Evolutionary conservation across 2,329 filamentous ascomycete species (phyloP), one percentile per base, ranked within the genome.

Genomic region (Talaromyces sp.): DNA sequence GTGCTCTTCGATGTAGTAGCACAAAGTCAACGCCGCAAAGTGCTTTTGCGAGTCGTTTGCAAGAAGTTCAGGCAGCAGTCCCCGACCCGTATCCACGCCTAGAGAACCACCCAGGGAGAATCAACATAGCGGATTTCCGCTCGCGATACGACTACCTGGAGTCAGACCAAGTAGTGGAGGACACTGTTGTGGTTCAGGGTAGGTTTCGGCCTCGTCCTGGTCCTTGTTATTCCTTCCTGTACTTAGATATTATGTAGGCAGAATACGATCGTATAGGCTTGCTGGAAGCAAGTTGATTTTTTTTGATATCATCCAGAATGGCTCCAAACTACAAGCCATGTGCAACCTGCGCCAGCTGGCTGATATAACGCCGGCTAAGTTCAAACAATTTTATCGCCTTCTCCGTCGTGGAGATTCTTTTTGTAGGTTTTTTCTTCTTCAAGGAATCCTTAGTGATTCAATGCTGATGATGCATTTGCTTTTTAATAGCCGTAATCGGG

Each of bases 351-450:
- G 82, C 63, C 33, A 34, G 55, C 70, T 69, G 12, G 66, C 79
- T 16, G 72, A 73, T 16, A 75, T 69, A 18, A 69, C 73, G 4
- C 66, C 73, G 1, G 75, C 79, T n/a, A 68, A 71, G 16, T 86
- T 85, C 72, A 88, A 85, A 69, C 74, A 83, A 44, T 84, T 90
- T 65, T 84, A 84, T 65, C 86, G 86, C 64, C 76, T 91, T 60
- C 81, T 93, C 55, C 86, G 89, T 67, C 85, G 90, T 68, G 95
- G 95, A 65, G 95, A 98, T 78, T 88, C 90, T 72, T 87, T 94
- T 72, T 88, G 90, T 92, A 83, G 79, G 89, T 82, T 65, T 23
- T 23, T 23, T 2, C 23, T 23, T 23, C 23, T 23, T 23, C 23
- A 23, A 23, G 23, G 65, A 44, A 30, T 28, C 1, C 27, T 9